A percentile compares a stretch with the other conserved stretches of the same genome.
Conservation (phyloP, 257 asterid genomes). For the Fraxinus excelsior region DNA sequence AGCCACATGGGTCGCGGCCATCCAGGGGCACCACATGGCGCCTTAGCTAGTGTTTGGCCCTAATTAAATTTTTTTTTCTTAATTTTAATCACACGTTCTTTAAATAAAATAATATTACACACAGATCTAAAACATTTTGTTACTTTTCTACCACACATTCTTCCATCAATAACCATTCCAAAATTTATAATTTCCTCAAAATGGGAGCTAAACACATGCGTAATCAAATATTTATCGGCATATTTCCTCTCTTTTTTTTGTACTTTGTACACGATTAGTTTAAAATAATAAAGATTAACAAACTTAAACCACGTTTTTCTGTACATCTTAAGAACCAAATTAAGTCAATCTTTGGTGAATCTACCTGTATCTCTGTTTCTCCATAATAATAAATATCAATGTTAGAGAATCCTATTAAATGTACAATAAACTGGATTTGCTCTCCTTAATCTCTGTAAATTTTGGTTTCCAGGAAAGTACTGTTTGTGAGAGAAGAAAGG, state of each 20-base stretch:
- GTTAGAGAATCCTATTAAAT: slow-evolving; percentile 31
- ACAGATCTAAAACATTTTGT: too few relatives aligned
- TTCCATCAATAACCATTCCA: too few relatives aligned
- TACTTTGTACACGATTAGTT: neutral
- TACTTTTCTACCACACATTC: too few relatives aligned
- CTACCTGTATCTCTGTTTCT: neutral
- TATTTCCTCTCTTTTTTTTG: neutral
- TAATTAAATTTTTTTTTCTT: too few relatives aligned
- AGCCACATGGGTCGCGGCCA: too few relatives aligned
- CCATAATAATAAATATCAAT: slow-evolving; percentile 2
- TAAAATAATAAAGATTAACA: neutral
- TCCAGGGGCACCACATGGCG: too few relatives aligned
- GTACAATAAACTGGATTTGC: slow-evolving; percentile 31
- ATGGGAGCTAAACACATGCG: too few relatives aligned
- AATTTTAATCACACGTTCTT: too few relatives aligned
- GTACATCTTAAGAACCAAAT: slow-evolving; percentile 20
- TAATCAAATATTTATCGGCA: neutral
- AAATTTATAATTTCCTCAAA: too few relatives aligned
- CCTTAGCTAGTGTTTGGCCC: too few relatives aligned
- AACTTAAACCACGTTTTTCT: neutral
- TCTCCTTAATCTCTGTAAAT: slow-evolving; percentile 17
- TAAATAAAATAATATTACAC: too few relatives aligned
- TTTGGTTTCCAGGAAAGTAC: slow-evolving; percentile 17
- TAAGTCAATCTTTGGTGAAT: slow-evolving; percentile 31
- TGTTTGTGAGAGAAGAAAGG: slow-evolving; percentile 54